Base-by-base conservation (phyloP, 2,329 filamentous ascomycete genomes). In the Neurospora sp. region DNA sequence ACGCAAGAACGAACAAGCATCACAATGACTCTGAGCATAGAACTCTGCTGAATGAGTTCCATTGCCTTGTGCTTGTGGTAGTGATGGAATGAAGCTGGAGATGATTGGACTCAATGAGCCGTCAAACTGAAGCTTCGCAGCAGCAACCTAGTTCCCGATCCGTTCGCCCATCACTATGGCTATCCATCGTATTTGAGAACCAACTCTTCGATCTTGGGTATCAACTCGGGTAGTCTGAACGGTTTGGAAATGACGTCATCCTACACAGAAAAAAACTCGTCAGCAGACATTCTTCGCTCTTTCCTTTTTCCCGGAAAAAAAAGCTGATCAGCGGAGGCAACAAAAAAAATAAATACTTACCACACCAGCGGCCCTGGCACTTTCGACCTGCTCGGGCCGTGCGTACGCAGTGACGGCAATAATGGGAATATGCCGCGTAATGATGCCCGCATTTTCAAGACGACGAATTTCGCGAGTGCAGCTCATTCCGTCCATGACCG, bases 361-460 rank as follows among this genome's bases (percentile, higher is more conserved):
- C 82, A 94, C 92, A 43, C 91, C 91, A 28, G 90, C 89, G 69
- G 86, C 83, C 76, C 91, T 86, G 69, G 92, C 91, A 73, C 86
- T 88, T 73, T 87, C 85, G 71, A 92, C 89, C 79, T 94, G 91
- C 81, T 92, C 90, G 4, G 87, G 86, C 76, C 92, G 83, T 43
- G 91, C 91, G 78, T 94, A 94, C 2, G 92, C 92, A 43, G 91
- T 94, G n/a, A 92, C 90, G n/a, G 89, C 91, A 74, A 93, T 91
- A 74, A 92, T 91, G 2, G 91, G 90, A n/a, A 92, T 87, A 75
- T 92, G 90, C 67, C 83, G 81, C 19, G 85, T 82, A 66, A 92
- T 85, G 39, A 83, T 86, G 23, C 88, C 87, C 68, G 87, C 83
- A 67, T 80, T 81, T 77, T 94, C 90, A 19, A 92, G 82, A 71